Conservation (phyloP, 1,139 yeast genomes). For the Zygoascus meyerae region DNA sequence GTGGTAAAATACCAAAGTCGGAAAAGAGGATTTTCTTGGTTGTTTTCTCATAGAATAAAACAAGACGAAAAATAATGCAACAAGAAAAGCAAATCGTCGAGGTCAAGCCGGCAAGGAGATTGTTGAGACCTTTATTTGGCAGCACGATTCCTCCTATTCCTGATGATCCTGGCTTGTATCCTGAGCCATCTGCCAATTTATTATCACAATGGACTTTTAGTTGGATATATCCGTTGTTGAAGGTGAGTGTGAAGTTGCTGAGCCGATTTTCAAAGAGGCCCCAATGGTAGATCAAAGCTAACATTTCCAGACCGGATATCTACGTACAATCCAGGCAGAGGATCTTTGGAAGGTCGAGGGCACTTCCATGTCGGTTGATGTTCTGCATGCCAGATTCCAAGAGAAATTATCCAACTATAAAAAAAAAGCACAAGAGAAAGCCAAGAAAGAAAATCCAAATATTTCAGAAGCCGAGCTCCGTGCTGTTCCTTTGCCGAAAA, state of each 20-base stretch:
- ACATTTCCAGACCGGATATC: slow-evolving; percentile 46
- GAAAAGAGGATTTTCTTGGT: no score
- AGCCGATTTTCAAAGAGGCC: not conserved
- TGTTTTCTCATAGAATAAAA: no score
- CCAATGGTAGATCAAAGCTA: no score
- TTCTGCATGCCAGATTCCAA: slow-evolving; percentile 39
- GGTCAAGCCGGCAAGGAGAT: slow-evolving; percentile 10
- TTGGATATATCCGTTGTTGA: slow-evolving; percentile 57
- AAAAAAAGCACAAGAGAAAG: slow-evolving; percentile 31
- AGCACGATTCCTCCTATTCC: slow-evolving; percentile 30
- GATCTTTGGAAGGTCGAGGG: slow-evolving; percentile 55
- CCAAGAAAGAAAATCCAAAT: slow-evolving; percentile 19
- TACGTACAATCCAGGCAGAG: slow-evolving; percentile 56
- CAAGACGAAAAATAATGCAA: no score
- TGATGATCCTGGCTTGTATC: slow-evolving; percentile 23
- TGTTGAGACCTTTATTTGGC: slow-evolving; percentile 27
- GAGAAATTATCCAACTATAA: slow-evolving; percentile 37
- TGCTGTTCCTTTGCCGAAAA: slow-evolving; percentile 35
- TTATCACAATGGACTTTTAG: slow-evolving; percentile 38
- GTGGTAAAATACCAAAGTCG: no score
- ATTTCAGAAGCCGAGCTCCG: slow-evolving; percentile 22
- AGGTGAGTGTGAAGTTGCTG: slow-evolving; percentile 29
- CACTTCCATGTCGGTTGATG: slow-evolving; percentile 46
- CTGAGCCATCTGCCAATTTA: slow-evolving; percentile 25
- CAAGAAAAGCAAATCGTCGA: not conserved